Conservation (phyloP, 2,329 filamentous ascomycete species). For the Alternaria sp. region DNA sequence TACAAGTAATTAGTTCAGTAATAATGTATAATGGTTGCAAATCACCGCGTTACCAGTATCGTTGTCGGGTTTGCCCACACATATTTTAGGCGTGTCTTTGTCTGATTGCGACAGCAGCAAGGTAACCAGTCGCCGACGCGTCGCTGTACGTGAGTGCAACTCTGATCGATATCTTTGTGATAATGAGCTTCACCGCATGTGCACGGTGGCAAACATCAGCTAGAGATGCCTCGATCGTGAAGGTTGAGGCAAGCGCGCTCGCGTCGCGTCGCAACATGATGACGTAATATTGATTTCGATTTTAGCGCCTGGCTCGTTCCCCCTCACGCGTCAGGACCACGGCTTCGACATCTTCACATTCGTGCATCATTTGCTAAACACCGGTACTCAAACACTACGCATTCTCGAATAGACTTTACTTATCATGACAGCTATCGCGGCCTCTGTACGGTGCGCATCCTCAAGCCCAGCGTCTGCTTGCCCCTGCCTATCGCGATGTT, state of each 20-base stretch:
- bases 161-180: background rate
- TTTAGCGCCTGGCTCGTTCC: background rate
- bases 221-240: background rate
- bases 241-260: background rate
- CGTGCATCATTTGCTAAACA: background rate
- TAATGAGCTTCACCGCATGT: background rate
- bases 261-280: background rate
- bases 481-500: background rate
- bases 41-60: background rate
- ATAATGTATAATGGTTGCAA: background rate
- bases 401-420: background rate
- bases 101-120: background rate
- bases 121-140: background rate
- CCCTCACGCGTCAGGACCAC: background rate
- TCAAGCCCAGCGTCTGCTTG: background rate
- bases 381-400: background rate
- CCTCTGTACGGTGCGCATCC: background rate
- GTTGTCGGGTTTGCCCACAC: background rate
- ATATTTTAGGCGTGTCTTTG: background rate
- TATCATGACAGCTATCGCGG: background rate
- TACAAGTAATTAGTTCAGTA: background rate
- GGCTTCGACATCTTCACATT: background rate
- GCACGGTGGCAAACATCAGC: background rate
- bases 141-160: background rate
- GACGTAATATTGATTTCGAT: background rate